A percentile compares a stretch with the other conserved stretches of the same genome.
These are phyloP conservation scores for Apiospora kogelbergensis DNA, from an alignment of 2,329 filamentous ascomycete species.

Conservation along the genomic window DNA sequence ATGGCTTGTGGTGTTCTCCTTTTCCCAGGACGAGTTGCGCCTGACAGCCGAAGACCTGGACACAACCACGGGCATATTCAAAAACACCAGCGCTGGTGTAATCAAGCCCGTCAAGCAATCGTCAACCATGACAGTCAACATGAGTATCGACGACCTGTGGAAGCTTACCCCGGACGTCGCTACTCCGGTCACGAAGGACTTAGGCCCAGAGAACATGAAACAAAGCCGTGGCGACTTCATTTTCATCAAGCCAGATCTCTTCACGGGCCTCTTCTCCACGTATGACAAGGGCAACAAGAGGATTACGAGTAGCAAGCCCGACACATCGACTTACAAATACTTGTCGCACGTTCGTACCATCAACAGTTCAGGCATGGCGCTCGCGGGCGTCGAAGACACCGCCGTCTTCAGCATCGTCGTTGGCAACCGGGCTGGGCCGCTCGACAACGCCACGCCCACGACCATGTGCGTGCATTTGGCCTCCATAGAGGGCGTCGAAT, in stretches of 20 bases:
- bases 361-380: slow-evolving; percentile 37
- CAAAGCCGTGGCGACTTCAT: too few relatives aligned
- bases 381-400: slow-evolving; percentile 33
- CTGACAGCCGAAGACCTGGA: slow-evolving; percentile 16
- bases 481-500: slow-evolving; percentile 35
- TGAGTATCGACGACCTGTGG: background rate
- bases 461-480: slow-evolving; percentile 37
- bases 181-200: background rate
- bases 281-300: background rate
- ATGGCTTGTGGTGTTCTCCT: slow-evolving; percentile 41
- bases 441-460: slow-evolving; percentile 25
- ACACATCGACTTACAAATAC: slow-evolving; percentile 27
- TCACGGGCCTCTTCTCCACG: too few relatives aligned
- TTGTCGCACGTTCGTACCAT: slow-evolving; percentile 41
- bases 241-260: too few relatives aligned
- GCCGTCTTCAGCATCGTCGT: slow-evolving; percentile 37
- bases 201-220: too few relatives aligned
- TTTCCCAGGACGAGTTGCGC: slow-evolving; percentile 37
- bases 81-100: background rate
- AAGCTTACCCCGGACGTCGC: slow-evolving; percentile 8
- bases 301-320: slow-evolving; percentile 8
- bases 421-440: slow-evolving; percentile 31
- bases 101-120: slow-evolving; percentile 17
- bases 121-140: slow-evolving; percentile 24
- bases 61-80: slow-evolving; percentile 12